Evolutionary conservation across 257 asterid genomes (phyloP), one percentile per base, ranked within the genome.

Genomic region (Capsicum chinense): DNA sequence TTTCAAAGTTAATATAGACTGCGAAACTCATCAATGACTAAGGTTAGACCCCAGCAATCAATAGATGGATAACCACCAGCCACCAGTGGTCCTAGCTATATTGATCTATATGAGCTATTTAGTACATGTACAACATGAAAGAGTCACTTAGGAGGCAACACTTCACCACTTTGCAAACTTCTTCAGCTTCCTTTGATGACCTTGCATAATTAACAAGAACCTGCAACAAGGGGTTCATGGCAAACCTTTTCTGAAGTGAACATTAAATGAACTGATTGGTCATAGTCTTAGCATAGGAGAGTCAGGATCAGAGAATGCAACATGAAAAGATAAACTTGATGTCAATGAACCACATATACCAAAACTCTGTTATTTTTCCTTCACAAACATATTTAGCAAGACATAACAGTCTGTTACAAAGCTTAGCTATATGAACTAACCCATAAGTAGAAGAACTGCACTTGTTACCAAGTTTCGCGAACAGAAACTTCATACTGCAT

Each of bases 161-260:
- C 16, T 42, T 71, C 37, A 89, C 91, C 91, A 85, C 89, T 84
- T 84, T 89, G 88, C 94, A 93, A 56, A 97, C 99, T 82, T 92
- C 98, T 82, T 95, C 98, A 11, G 98, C 99, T 83, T 97, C 98
- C 90, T 91, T 95, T n/a, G 98, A 95, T 68, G 99, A 97, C 91
- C 99, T 93, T 56, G 99, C 97, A 87, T 97, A 97, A 86, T 97
- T 97, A 86, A 97, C 98, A 87, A 97, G 92, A 89, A 97, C 93
- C 99, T 96, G 89, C 73, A 88, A 79, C 33, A 84, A 83, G 66
- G 19, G 79, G 64, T 37, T 63, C 85, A 58, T 56, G 57, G 83
- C 86, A 86, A 88, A 39, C 79, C 62, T 57, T 17, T 64, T 57
- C 81, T 13, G 76, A 56, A 82, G 8, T 12, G 7, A 48, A 73